Base-by-base conservation (phyloP, 2,329 filamentous ascomycete species). In the Nigrospora sphaerica region DNA sequence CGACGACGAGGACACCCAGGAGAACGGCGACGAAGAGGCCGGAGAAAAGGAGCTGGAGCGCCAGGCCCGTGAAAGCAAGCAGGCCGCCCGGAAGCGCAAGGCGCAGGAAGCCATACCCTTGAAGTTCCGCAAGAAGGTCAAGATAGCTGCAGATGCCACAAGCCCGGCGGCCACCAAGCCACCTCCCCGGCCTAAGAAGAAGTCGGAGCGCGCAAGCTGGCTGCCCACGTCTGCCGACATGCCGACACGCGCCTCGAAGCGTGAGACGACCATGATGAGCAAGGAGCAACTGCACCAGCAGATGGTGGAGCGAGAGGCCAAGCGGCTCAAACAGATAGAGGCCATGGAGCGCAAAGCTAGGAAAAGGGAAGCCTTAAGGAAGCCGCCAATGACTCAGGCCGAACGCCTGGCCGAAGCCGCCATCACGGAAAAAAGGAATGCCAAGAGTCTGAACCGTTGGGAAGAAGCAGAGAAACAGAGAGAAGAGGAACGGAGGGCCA, bases 401-500 rank as follows among this genome's bases (percentile, higher is more conserved):
- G 85, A 97, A 62, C 80, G 90, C 34, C 74, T 96, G 28, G 83
- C 81, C 28, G 88, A 95, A 65, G 91, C 91, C 1, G 88, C 85
- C 16, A 71, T 83, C 44, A 84, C 95, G 7, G 93, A 97, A 66
- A 85, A 86, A 65, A 76, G 84, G 57, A 96, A 98, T 65, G 80
- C 85, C 55, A 95, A 88, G 74, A 97, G 86, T 65, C 70, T 95
- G 59, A 96, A 92, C 60, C 78, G 88, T 46, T 97, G 92, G 91
- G 91, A 97, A 64, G 86, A 89, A 64, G 88, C 89, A 7, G 93
- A 98, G 68, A 90, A 89, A 67, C 83, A 86, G 62, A 82, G 92
- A 48, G 86, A 91, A 54, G 88, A 92, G 57, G 87, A 95, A 60
- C 79, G 92, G 50, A 79, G 82, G 52, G 86, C 83, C 36, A 92